Conservation (phyloP, 139 green algal genomes). For the Tetraselmis chui region DNA sequence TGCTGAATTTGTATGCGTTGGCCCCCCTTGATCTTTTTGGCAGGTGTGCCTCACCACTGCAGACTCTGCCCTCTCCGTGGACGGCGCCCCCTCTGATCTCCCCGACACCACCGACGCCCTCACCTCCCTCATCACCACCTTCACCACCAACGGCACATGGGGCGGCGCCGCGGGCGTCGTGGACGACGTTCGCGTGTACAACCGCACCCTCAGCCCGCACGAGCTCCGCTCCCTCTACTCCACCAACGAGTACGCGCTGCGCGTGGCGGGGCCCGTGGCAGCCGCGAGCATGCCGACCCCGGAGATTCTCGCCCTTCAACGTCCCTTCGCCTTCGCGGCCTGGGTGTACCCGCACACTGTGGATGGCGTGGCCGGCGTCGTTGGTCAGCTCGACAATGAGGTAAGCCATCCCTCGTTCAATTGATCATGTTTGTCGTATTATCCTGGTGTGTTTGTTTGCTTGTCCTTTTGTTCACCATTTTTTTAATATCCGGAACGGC, state of each 20-base stretch:
- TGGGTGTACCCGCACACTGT: slow-evolving; percentile 1
- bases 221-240: background rate
- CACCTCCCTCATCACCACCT: background rate
- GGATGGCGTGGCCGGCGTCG: background rate
- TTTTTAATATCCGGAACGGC: no score
- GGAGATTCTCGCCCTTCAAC: background rate
- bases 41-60: no score
- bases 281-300: background rate
- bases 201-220: background rate
- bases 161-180: background rate
- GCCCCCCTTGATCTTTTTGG: no score
- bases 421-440: no score
- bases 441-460: no score
- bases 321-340: background rate
- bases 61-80: no score
- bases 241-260: slow-evolving; percentile 2
- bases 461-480: no score
- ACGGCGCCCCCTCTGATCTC: no score
- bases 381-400: background rate
- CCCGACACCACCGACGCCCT: background rate
- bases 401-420: no score
- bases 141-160: background rate
- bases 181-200: slow-evolving; percentile 1
- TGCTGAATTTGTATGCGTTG: no score
- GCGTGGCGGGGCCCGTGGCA: background rate